These are phyloP conservation scores for Magnusiomyces suaveolens DNA, from an alignment of 1,139 yeast species.

Conservation along the genomic window DNA sequence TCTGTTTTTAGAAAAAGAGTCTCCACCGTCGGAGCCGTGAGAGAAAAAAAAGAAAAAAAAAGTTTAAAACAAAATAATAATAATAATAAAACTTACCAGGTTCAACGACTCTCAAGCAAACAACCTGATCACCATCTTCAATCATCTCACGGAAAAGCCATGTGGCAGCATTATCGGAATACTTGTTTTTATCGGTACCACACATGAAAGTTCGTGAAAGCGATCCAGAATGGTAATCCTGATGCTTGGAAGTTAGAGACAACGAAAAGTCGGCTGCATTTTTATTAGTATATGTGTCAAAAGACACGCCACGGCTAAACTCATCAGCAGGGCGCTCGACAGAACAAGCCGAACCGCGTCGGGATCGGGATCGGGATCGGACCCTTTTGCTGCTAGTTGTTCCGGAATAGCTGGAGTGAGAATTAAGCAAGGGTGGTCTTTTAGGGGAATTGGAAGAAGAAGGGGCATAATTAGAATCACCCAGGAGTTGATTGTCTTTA, in stretches of 20 bases:
- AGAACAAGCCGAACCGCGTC: neutral
- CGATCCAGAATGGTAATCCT: conserved; percentile 45
- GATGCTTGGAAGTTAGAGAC: conserved; percentile 48
- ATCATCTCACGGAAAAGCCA: conserved; percentile 61
- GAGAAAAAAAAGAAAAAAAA: neutral
- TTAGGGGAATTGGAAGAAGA: neutral
- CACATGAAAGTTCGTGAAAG: conserved; percentile 53
- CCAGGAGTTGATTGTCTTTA: neutral
- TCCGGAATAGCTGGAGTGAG: neutral
- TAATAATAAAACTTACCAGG: conserved; percentile 18
- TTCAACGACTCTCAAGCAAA: conserved; percentile 52
- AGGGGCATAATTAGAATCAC: neutral
- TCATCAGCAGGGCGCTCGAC: conserved; percentile 9
- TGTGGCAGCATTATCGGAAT: conserved; percentile 49
- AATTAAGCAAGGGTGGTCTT: neutral
- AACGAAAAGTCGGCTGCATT: conserved; percentile 36
- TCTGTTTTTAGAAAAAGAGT: no score
- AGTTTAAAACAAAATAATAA: neutral
- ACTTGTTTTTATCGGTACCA: conserved; percentile 50
- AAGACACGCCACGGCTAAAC: conserved; percentile 38
- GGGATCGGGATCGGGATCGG: conserved; percentile 2
- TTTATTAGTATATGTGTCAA: conserved; percentile 44
- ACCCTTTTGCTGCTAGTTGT: neutral
- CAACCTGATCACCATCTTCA: conserved; percentile 54
- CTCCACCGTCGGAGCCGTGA: neutral